These are phyloP conservation scores for Candida quercuum DNA, from an alignment of 805 yeast species.

Conservation along the genomic window DNA sequence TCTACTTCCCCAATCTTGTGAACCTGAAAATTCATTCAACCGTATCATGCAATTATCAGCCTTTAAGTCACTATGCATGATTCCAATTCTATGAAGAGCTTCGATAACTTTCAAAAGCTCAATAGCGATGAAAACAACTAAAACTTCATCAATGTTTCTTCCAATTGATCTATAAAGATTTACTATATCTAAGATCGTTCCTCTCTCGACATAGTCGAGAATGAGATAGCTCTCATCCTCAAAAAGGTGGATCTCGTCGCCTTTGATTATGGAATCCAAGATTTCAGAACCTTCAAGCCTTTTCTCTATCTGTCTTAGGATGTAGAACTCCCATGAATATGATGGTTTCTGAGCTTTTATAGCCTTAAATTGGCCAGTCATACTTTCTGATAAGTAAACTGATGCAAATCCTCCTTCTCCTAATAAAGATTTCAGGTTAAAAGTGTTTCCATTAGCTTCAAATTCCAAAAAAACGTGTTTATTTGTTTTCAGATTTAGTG, in stretches of 20 bases:
- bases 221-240: constrained; percentile 22
- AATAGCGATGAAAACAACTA: constrained; percentile 57
- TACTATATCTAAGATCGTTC: constrained; percentile 67
- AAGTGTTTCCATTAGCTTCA: constrained; percentile 36
- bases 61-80: constrained; percentile 81
- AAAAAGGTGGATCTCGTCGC: constrained; percentile 43
- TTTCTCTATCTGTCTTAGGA: constrained; percentile 50
- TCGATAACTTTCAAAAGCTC: constrained; percentile 60
- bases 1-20: constrained; percentile 42
- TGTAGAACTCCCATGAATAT: constrained; percentile 77
- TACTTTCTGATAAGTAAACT: constrained; percentile 65
- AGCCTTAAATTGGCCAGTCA: constrained; percentile 52
- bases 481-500: constrained; percentile 27
- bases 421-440: constrained; percentile 46
- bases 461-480: constrained; percentile 38
- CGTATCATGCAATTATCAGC: constrained; percentile 84
- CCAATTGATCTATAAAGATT: constrained; percentile 38
- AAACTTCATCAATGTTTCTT: constrained; percentile 48
- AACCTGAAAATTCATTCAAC: constrained; percentile 29
- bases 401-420: constrained; percentile 83
- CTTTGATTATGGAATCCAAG: constrained; percentile 40
- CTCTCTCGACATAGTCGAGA: constrained; percentile 39
- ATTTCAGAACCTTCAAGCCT: constrained; percentile 27
- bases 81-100: constrained; percentile 55
- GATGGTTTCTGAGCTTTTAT: constrained; percentile 69